Percentiles rank a stretch among this genome's conserved stretches.
Evolutionary conservation across 441 rosid species (phyloP).

Genomic region (Gossypium trilobum): DNA sequence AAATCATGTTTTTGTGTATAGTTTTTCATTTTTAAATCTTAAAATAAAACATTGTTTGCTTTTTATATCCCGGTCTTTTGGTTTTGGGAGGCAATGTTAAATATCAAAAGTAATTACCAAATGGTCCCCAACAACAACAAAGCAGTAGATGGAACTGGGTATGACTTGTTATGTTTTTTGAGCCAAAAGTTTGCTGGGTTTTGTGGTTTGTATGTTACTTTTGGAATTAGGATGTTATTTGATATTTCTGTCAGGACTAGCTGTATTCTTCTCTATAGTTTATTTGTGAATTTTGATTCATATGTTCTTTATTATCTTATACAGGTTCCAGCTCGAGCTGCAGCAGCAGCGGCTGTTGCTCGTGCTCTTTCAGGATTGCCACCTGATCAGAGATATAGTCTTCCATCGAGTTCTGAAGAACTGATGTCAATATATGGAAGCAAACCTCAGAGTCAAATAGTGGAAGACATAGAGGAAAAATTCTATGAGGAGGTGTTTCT

Average conservation of each 20-base stretch:
- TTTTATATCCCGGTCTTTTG: neutral
- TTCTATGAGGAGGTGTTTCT: conserved; percentile 69
- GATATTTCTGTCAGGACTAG: neutral
- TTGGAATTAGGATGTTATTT: neutral
- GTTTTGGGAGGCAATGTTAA: neutral
- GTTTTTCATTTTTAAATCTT: neutral
- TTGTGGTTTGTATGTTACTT: neutral
- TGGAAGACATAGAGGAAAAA: conserved; percentile 63
- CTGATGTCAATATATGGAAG: conserved; percentile 70
- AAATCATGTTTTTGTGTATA: neutral
- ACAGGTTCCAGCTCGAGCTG: conserved; percentile 91
- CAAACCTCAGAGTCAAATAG: conserved; percentile 43
- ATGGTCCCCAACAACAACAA: neutral
- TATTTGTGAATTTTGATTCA: conserved; percentile 1
- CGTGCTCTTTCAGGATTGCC: conserved; percentile 74
- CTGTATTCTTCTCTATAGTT: neutral
- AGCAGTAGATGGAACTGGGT: neutral
- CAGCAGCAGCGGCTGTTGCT: conserved; percentile 91
- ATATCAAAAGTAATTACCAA: neutral
- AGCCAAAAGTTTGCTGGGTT: neutral
- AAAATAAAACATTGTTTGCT: neutral
- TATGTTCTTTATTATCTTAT: neutral
- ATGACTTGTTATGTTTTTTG: neutral
- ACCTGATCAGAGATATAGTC: conserved; percentile 57
- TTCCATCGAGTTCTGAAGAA: conserved; percentile 66